A percentile compares a stretch with the other conserved stretches of the same genome.
These are phyloP conservation scores for Marchantia paleacea DNA, from an alignment of 225 moss, liverwort and hornwort species.

Conservation along the genomic window DNA sequence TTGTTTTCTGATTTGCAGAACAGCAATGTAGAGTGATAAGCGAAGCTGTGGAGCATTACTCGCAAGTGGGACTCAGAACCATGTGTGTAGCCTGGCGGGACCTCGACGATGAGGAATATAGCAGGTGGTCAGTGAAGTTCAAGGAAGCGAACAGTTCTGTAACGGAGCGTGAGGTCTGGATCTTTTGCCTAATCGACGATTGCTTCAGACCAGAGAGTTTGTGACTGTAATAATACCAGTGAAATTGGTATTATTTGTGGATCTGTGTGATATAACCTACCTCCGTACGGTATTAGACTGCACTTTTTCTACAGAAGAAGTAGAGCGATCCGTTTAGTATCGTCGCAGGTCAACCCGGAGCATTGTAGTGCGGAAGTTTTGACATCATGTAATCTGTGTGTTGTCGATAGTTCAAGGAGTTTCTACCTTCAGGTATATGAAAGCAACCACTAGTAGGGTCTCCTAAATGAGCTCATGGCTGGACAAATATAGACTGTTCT, in stretches of 20 bases:
- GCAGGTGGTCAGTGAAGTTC: constrained; percentile 62
- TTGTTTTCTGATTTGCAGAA: constrained; percentile 42
- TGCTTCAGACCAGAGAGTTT: not conserved
- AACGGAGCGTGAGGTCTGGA: constrained; percentile 67
- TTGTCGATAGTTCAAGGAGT: not conserved
- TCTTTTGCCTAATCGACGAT: not conserved
- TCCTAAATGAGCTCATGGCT: not conserved
- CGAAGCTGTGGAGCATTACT: constrained; percentile 72
- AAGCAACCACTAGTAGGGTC: not conserved
- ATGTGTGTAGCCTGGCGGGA: constrained; percentile 92
- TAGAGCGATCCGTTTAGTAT: not conserved
- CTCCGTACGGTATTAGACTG: not conserved
- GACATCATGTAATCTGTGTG: not conserved
- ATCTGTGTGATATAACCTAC: not conserved
- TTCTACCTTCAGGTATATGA: not conserved
- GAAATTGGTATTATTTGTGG: not conserved
- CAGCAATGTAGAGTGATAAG: constrained; percentile 64
- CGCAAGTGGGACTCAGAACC: constrained; percentile 89
- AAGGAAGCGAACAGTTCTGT: constrained; percentile 77
- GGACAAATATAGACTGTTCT: too few relatives aligned
- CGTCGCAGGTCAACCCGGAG: not conserved
- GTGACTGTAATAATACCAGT: not conserved
- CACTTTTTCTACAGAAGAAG: not conserved
- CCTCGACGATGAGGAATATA: constrained; percentile 76
- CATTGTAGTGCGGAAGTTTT: not conserved